Percentiles rank a stretch among this genome's conserved stretches.
Conservation (phyloP, 2,329 filamentous ascomycete genomes). For the Monosporascus sp. region DNA sequence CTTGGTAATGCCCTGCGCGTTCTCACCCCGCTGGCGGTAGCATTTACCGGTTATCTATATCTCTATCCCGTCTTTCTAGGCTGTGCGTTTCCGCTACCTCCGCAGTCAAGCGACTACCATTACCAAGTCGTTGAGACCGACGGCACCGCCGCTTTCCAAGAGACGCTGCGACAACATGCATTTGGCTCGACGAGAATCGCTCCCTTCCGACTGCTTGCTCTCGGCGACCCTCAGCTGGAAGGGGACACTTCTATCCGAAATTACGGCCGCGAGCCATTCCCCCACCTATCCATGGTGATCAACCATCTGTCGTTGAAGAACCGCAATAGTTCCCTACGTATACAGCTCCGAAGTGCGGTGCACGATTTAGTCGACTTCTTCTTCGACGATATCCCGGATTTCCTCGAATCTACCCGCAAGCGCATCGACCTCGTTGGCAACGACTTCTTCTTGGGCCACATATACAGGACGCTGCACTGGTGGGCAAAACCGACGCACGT, state of each 20-base stretch:
- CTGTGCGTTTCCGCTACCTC: conserved; percentile 69
- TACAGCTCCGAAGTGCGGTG: conserved; percentile 45
- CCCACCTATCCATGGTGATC: conserved; percentile 44
- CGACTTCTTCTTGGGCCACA: conserved; percentile 90
- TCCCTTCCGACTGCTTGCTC: conserved; percentile 79
- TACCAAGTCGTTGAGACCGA: not conserved
- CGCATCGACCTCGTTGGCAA: conserved; percentile 85
- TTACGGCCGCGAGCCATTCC: conserved; percentile 46
- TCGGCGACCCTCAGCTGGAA: conserved; percentile 91
- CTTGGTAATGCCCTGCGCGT: conserved; percentile 54
- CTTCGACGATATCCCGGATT: conserved; percentile 63
- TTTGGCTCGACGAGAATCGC: conserved; percentile 21
- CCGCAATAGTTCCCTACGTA: conserved; percentile 40
- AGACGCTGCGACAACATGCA: conserved; percentile 31
- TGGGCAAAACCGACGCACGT: conserved; percentile 83
- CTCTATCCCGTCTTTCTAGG: conserved; percentile 75
- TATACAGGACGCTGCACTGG: conserved; percentile 79
- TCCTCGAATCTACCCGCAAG: conserved; percentile 67
- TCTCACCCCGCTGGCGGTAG: conserved; percentile 60
- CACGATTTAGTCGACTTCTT: conserved; percentile 58
- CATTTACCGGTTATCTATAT: conserved; percentile 75
- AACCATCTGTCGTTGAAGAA: conserved; percentile 44
- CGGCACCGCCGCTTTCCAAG: conserved; percentile 28
- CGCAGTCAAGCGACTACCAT: conserved; percentile 1
- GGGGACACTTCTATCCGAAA: conserved; percentile 79